phyloP scores from a whole-genome alignment of 2,329 filamentous ascomycete species.

The Elsinoe arachidis region DNA sequence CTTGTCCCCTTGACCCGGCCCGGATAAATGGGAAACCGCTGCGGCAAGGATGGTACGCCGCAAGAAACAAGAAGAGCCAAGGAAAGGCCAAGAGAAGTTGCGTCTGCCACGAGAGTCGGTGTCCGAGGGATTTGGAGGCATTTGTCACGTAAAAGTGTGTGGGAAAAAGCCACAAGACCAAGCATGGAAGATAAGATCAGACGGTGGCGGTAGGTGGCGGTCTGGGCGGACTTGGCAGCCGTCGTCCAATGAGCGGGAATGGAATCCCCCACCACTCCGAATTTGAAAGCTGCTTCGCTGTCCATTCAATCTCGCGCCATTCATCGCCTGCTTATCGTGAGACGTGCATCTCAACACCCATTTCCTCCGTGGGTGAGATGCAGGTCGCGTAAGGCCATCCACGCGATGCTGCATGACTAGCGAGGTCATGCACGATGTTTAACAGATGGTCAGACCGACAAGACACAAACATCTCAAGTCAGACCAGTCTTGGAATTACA shows the following conservation, averaged over 20 bases:
- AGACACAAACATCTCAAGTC: neutral
- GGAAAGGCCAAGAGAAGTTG: neutral
- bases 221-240: neutral
- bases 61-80: neutral
- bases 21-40: constrained; percentile 1
- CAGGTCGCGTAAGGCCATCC: neutral
- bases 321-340: constrained; percentile 1
- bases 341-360: neutral
- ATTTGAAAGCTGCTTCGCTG: neutral
- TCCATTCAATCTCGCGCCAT: neutral
- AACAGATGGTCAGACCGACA: neutral
- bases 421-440: neutral
- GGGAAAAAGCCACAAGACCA: neutral
- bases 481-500: neutral
- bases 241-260: too few species aligned
- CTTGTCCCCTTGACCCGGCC: constrained; percentile 10
- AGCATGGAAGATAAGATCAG: constrained; percentile 2
- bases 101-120: constrained; percentile 10
- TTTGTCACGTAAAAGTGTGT: too few species aligned
- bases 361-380: neutral
- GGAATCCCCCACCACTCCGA: neutral
- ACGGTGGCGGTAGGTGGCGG: neutral
- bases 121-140: neutral
- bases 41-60: neutral
- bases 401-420: constrained; percentile 3